phyloP scores from a whole-genome alignment of 164 flowering plant species.

The Magnolia officinalis region DNA sequence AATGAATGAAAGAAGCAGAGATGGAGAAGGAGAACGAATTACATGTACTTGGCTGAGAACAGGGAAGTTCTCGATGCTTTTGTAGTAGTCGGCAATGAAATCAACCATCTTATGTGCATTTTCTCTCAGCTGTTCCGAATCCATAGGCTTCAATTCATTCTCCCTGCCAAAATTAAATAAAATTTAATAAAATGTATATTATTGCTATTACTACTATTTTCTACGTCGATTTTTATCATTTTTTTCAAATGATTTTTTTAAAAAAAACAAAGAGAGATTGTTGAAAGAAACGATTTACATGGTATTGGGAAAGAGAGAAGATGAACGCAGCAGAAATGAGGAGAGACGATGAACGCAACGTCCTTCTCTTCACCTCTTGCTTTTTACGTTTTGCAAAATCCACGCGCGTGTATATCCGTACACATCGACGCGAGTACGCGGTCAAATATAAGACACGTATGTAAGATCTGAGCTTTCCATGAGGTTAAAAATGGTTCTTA shows the following conservation, averaged over 20 bases:
- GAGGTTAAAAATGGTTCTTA: too few species aligned
- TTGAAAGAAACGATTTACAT: neutral
- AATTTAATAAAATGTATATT: neutral
- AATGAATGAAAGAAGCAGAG: neutral
- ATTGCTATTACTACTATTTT: too few species aligned
- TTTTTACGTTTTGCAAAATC: too few species aligned
- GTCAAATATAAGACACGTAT: too few species aligned
- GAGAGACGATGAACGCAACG: too few species aligned
- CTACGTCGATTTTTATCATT: neutral
- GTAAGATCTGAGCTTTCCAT: too few species aligned
- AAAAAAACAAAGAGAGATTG: neutral
- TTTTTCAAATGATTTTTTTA: too few species aligned
- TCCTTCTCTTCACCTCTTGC: too few species aligned
- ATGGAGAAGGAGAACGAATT: neutral
- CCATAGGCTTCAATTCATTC: constrained; percentile 71
- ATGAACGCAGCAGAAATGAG: neutral
- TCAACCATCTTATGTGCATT: constrained; percentile 84
- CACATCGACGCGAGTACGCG: too few species aligned
- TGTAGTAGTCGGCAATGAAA: constrained; percentile 88
- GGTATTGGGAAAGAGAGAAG: neutral
- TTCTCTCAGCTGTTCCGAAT: constrained; percentile 89
- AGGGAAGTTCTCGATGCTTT: constrained; percentile 62
- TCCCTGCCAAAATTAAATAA: constrained; percentile 18
- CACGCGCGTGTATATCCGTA: too few species aligned
- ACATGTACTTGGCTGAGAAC: constrained; percentile 97